Evolutionary conservation across 805 yeast genomes (phyloP), one percentile per base, ranked within the genome.

Genomic region (Spathaspora sp.): DNA sequence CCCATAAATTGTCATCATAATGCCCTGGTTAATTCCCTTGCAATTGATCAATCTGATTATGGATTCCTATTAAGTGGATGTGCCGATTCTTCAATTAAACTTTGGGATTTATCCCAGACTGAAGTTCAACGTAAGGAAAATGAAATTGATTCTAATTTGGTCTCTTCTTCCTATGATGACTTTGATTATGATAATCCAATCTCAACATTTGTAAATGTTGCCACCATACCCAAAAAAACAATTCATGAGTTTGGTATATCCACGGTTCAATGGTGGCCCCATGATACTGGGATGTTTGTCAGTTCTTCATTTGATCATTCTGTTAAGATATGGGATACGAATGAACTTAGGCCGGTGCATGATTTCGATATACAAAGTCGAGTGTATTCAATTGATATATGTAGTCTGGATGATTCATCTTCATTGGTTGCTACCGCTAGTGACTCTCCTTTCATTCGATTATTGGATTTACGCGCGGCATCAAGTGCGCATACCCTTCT

Each of bases 231-330:
- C 0, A 59, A 73, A 19, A 69, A 65, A 48, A 48, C 73, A 5
- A 74, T 65, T 14, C 97, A 92, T 62, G 64, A 70, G 17, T 89
- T 76, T 63, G 96, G 97, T 0, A 75, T 92, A 0, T 87, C 96
- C 0, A 69, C 80, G 14, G 72, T 89, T 0, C 74, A 78, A 59
- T 92, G 97, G 97, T 93, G 97, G 93, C 91, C 94, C 0, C 71
- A 72, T 44, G 97, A 92, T 66, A 82, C 85, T 32, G 97, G 97
- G 1, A 77, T 92, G 84, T 91, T 90, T 69, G 76, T 90, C 17
- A 79, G 90, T 2, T 82, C 90, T 0, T 89, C 97, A 0, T 89
- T 83, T 64, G 97, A 92, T 65, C 82, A 80, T 52, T 79, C 82
- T 0, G 79, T 91, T 19, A 87, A 85, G 55, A 75, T 90, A 1